Evolutionary conservation across 2,329 filamentous ascomycete species (phyloP).

Genomic region (Leptographium galeiforme): DNA sequence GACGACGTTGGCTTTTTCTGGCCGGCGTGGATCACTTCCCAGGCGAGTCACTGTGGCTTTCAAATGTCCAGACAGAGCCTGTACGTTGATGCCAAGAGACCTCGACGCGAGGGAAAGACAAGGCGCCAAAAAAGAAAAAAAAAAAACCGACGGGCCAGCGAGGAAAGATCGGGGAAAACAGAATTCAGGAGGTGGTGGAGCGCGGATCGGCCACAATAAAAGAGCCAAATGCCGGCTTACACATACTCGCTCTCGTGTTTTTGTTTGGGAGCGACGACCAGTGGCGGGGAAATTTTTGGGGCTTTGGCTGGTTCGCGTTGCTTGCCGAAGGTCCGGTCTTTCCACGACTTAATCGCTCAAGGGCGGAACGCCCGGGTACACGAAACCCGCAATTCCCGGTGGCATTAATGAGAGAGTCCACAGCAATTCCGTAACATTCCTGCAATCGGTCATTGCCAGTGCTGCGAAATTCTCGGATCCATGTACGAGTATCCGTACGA

Average conservation of each 20-base stretch:
- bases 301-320: background rate
- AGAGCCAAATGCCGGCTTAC: no score
- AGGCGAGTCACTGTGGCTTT: no score
- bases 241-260: conserved; percentile 1
- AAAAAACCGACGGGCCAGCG: background rate
- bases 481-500: no score
- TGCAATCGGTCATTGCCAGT: no score
- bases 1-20: background rate
- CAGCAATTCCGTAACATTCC: no score
- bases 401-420: no score
- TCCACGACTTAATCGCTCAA: background rate
- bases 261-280: background rate
- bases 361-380: background rate
- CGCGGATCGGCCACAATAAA: no score
- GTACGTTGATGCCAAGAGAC: background rate
- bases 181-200: background rate
- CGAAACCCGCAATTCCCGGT: no score
- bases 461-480: no score
- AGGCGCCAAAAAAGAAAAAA: background rate
- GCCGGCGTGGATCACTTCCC: no score
- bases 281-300: background rate
- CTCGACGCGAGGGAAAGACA: background rate
- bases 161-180: background rate
- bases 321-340: conserved; percentile 4
- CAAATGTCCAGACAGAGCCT: no score